Evolutionary conservation across 352 stramenopile species (phyloP).

Genomic region (Globisporangium alternatum): DNA sequence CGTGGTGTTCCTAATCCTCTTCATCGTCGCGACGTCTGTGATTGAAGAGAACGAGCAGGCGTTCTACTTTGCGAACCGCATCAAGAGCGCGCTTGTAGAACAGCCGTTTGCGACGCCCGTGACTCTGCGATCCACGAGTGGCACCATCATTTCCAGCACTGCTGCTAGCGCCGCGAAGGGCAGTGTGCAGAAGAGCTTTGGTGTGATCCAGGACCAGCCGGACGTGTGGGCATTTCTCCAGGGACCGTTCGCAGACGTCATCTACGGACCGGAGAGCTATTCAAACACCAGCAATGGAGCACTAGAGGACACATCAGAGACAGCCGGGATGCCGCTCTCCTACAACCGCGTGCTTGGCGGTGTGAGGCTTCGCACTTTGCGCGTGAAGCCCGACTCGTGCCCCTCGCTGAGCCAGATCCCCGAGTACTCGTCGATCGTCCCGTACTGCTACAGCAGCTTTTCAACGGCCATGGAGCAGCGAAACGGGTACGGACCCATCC

Average conservation of each 20-base stretch:
- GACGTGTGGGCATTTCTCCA: constrained; percentile 68
- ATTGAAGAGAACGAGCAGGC: constrained; percentile 41
- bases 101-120: constrained; percentile 39
- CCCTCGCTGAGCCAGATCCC: constrained; percentile 42
- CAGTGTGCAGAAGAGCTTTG: constrained; percentile 40
- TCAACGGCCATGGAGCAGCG: constrained; percentile 31
- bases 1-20: constrained; percentile 52
- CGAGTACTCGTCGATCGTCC: constrained; percentile 56
- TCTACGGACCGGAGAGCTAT: constrained; percentile 30
- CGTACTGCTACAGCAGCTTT: constrained; percentile 64
- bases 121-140: constrained; percentile 15
- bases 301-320: constrained; percentile 9
- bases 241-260: constrained; percentile 50
- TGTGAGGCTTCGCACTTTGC: constrained; percentile 52
- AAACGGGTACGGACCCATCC: constrained; percentile 48
- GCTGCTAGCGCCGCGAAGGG: neutral
- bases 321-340: constrained; percentile 33
- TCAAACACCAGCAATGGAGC: constrained; percentile 6
- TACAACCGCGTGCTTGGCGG: constrained; percentile 54
- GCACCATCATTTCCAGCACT: constrained; percentile 1
- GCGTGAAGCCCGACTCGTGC: constrained; percentile 53
- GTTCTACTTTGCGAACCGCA: constrained; percentile 68
- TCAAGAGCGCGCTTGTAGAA: constrained; percentile 42
- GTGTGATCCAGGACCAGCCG: constrained; percentile 46
- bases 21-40: constrained; percentile 48